Evolutionary conservation across 2,329 filamentous ascomycete genomes (phyloP), one percentile per base, ranked within the genome.

Genomic region (Colletotrichum sp.): DNA sequence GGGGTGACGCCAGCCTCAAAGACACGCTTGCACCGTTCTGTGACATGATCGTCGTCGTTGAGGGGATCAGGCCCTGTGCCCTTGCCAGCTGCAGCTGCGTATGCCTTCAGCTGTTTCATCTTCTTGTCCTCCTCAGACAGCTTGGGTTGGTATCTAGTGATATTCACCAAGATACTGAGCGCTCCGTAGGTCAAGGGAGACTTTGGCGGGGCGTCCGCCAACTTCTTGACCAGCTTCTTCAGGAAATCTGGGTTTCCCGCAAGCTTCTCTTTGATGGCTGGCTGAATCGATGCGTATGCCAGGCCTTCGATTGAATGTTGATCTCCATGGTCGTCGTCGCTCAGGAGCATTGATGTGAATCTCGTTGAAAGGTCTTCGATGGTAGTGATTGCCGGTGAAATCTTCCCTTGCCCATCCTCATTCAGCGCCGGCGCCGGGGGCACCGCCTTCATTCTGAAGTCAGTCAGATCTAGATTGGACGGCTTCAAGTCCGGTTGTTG

Each of bases 101-200:
- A 99, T 3, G 96, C 95, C 87, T 98, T 98, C 61, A 99, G 90
- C 83, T 99, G 95, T 8, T 91, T 91, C 87, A 99, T 95, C 81
- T 95, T 95, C 86, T 96, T 97, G 81, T 98, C 94, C 84, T 99
- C 97, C 78, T 98, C 96, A 0, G 95, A 93, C 55, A 96, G 88
- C 9, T 88, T 88, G 8, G 96, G 96, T 55, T 92, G 90, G 82
- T 98, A 99, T 34, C 91, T 89, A 16, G 95, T 98, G 68, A 99
- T 87, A 82, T 99, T 98, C 71, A 92, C 89, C 78, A 99, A 90
- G 71, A 98, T 94, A 82, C 94, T 98, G 55, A 99, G 88, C 22
- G 93, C 94, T 64, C 96, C 96, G 82, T 98, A 98, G 0, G 96
- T 93, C 29, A 94, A 87, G 15, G 94, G 93, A 2, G 94, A 94